Percentiles rank a stretch among this genome's conserved stretches.
phyloP scores from a whole-genome alignment of 2,329 filamentous ascomycete species.

The Chaetomiaceae sp. region DNA sequence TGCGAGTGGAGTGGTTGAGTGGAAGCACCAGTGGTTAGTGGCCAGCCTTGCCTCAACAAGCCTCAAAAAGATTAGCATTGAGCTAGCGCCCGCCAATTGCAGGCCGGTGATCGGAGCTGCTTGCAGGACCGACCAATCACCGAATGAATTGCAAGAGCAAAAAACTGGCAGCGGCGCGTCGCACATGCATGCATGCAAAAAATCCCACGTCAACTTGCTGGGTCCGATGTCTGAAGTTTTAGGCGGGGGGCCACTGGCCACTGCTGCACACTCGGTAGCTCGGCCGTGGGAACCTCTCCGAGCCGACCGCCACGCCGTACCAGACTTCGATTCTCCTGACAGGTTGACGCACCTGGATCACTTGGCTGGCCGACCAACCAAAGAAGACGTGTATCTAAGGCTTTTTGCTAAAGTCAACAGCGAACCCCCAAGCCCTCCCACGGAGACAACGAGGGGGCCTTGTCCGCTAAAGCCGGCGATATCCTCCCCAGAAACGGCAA shows the following conservation, averaged over 20 bases:
- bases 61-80: conserved; percentile 1
- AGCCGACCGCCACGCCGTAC: not conserved
- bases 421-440: conserved; percentile 9
- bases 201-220: conserved; percentile 3
- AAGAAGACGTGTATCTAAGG: not conserved
- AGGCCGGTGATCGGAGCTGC: conserved; percentile 16
- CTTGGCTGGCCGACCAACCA: conserved; percentile 15
- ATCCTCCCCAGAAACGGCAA: not conserved
- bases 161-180: not conserved
- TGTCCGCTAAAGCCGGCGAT: conserved; percentile 11
- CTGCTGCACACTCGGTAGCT: conserved; percentile 7
- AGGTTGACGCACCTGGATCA: conserved; percentile 1
- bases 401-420: conserved; percentile 1
- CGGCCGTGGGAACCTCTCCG: not conserved
- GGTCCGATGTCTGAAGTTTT: not conserved
- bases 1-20: conserved; percentile 7
- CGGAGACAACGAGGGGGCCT: not conserved
- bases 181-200: conserved; percentile 2
- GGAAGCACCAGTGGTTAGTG: conserved; percentile 1
- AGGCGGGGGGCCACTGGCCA: no score
- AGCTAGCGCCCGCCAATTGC: conserved; percentile 18
- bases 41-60: conserved; percentile 13
- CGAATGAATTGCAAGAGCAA: not conserved
- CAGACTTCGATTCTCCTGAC: not conserved
- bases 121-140: not conserved